phyloP scores from a whole-genome alignment of 129 eudicot genomes.

The Scalesia atractyloides region DNA sequence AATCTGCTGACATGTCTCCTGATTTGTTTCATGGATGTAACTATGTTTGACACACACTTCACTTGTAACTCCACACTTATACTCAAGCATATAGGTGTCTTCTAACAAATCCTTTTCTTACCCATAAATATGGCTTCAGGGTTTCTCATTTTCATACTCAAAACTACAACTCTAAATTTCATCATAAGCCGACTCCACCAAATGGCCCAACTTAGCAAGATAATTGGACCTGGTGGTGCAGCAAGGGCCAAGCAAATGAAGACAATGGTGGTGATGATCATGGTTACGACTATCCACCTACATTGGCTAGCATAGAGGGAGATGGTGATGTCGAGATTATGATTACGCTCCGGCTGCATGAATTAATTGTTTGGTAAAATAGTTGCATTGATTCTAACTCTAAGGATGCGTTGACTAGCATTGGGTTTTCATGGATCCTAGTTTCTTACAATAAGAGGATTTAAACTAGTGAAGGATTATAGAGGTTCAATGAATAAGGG shows the following conservation, averaged over 20 bases:
- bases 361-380: background rate
- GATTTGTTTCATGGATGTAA: background rate
- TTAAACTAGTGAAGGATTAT: background rate
- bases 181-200: background rate
- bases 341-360: conserved; percentile 34
- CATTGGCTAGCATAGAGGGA: conserved; percentile 9
- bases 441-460: background rate
- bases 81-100: conserved; percentile 5
- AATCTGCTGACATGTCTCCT: conserved; percentile 1
- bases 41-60: conserved; percentile 25
- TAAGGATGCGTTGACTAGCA: background rate
- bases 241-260: background rate
- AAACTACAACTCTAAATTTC: background rate
- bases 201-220: conserved; percentile 17
- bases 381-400: background rate
- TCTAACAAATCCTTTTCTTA: background rate
- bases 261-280: conserved; percentile 13
- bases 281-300: conserved; percentile 9
- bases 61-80: conserved; percentile 30
- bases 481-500: background rate
- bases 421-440: background rate
- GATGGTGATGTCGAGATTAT: conserved; percentile 25
- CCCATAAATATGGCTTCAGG: conserved; percentile 16
- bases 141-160: background rate
- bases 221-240: conserved; percentile 17